Evolutionary conservation across 2,329 filamentous ascomycete genomes (phyloP), one percentile per base, ranked within the genome.

Genomic region (Mariannaea elegans): DNA sequence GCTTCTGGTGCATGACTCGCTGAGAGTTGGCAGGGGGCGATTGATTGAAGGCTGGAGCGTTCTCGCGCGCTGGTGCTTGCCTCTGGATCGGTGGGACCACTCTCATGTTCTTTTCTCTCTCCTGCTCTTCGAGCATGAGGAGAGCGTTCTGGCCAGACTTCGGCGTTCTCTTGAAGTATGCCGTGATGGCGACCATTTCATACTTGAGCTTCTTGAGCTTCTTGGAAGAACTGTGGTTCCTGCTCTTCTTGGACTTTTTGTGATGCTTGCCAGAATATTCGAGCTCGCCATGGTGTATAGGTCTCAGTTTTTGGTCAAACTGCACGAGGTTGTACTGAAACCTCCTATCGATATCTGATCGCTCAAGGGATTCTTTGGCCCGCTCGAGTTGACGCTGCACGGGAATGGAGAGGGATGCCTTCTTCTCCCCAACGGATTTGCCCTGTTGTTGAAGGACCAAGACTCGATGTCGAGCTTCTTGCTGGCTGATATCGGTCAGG

Each of bases 91-190:
- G 59, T 19, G 18, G 46, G 34, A 27, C 18, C n/a, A 39, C 32
- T 21, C 54, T 47, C 51, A 45, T 46, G 14, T 34, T 48, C 31
- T 41, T 52, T 21, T 63, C 60, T 16, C 23, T 64, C 21, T 69
- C 59, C 34, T 60, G 52, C 14, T 71, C 68, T 6, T 65, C 45
- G 27, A 72, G 62, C 64, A 76, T 71, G 24, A 55, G 64, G 51
- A 73, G 39, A 38, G 69, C 67, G 54, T 77, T 68, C 7, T 73
- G 73, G 1, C 71, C 71, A 1, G 63, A 61, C 19, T 69, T 72
- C 2, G 80, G 81, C 3, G 71, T 70, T 8, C 77, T 73, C 63
- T 77, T 80, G 65, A 81, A 84, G 67, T 82, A 84, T 10, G 76
- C 78, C 1, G 75, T 81, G 39, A 84, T 70, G 9, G 77, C 77